Evolutionary conservation across 129 eudicot species (phyloP), one percentile per base, ranked within the genome.

Genomic region (Logfia minima): DNA sequence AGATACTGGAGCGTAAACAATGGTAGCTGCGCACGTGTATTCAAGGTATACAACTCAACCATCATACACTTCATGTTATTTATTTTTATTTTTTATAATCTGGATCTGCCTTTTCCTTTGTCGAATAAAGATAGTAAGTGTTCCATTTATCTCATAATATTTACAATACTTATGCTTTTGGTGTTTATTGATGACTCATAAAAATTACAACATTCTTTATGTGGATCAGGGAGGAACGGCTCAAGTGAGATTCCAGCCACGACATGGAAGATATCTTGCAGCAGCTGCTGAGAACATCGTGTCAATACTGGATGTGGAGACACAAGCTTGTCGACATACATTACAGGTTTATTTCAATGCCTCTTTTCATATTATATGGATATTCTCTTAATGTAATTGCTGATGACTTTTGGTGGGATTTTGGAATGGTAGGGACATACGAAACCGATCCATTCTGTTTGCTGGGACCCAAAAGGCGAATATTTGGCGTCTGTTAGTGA

Each of bases 381-480:
- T 23, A 56, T 39, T 53, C 9, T 67, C 21, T 28, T 66, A 1
- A 66, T 64, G 17, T 6, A 7, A 17, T 67, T 37, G 72, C 28
- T 67, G 21, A 67, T 34, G 13, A 66, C 3, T 5, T n/a, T 55
- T n/a, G 61, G 18, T 19, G 17, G 17, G 35, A 32, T 59, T 58
- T 51, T 52, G 10, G 24, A 19, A 76, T 67, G 9, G 8, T 35
- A 91, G 97, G 97, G 97, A 65, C 98, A 93, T 73, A 89, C 96
- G 18, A 91, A 91, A 69, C 89, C 88, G 11, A 87, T 93, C 41
- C 93, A 88, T 82, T 93, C 97, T 2, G 77, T 93, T 64, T 89
- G 98, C 79, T 93, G 98, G 98, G 96, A 93, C 78, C 93, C 97
- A 10, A 78, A 87, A 18, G 98, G 98, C 1, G 98, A 93, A 86